These are phyloP conservation scores for Hammondia hammondi DNA, from an alignment of 169 alveolate species.

Conservation along the genomic window DNA sequence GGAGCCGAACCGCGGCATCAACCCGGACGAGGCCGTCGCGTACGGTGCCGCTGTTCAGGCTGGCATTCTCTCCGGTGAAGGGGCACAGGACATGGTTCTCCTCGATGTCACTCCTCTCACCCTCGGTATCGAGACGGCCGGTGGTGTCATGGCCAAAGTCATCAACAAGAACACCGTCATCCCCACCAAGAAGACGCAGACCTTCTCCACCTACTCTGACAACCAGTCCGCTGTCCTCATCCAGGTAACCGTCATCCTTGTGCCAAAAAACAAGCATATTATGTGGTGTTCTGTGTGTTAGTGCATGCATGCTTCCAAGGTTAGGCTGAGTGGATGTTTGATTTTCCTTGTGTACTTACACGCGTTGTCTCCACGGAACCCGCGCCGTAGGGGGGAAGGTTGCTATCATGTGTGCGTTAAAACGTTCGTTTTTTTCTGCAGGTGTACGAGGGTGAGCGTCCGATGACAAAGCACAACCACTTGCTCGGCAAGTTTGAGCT, in stretches of 20 bases:
- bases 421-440: conserved; percentile 42
- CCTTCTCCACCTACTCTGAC: conserved; percentile 95
- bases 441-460: conserved; percentile 96
- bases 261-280: too few species aligned
- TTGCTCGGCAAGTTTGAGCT: conserved; percentile 95
- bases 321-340: too few species aligned
- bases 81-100: conserved; percentile 89
- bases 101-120: conserved; percentile 95
- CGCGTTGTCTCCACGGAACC: neutral
- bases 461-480: conserved; percentile 96
- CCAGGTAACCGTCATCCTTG: conserved; percentile 70
- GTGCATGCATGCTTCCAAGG: too few species aligned
- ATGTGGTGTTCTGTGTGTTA: too few species aligned
- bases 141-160: conserved; percentile 95
- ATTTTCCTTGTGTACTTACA: too few species aligned
- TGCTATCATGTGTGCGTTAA: too few species aligned
- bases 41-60: conserved; percentile 95
- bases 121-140: conserved; percentile 96
- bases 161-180: conserved; percentile 94
- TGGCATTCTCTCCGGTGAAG: conserved; percentile 93
- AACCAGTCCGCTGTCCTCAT: conserved; percentile 94
- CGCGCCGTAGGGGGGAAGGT: neutral
- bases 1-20: conserved; percentile 92
- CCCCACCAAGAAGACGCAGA: conserved; percentile 95
- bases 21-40: conserved; percentile 96